phyloP scores from a whole-genome alignment of 2,329 filamentous ascomycete genomes.

The Colletotrichum agaves region DNA sequence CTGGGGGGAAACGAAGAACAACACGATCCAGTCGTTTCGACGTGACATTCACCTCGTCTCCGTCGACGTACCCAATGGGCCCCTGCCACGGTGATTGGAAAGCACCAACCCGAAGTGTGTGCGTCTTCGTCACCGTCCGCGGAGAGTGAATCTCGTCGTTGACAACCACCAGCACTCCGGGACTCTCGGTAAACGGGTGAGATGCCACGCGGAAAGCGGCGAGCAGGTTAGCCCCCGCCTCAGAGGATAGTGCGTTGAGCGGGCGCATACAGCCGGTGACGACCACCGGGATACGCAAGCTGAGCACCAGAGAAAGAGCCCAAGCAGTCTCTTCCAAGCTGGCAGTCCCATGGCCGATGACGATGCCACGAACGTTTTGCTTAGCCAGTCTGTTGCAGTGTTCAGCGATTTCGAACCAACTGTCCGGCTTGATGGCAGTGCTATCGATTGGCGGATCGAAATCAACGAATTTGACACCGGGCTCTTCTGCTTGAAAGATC shows the following conservation, averaged over 20 bases:
- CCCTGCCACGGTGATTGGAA: slow-evolving; percentile 12
- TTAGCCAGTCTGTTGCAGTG: background rate
- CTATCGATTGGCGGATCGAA: slow-evolving; percentile 15
- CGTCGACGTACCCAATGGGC: background rate
- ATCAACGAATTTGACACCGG: background rate
- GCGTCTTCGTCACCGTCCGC: slow-evolving; percentile 16
- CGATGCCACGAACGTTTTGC: background rate
- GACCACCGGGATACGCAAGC: background rate
- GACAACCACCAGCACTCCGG: slow-evolving; percentile 13
- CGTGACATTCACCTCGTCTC: background rate
- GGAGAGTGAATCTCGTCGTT: slow-evolving; percentile 26
- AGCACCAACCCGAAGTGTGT: slow-evolving; percentile 19
- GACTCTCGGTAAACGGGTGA: background rate
- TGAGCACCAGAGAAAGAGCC: slow-evolving; percentile 7
- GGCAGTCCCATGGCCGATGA: slow-evolving; percentile 28
- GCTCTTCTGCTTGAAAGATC: background rate
- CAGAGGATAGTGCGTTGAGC: slow-evolving; percentile 12
- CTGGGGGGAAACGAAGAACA: background rate
- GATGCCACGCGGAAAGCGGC: slow-evolving; percentile 22
- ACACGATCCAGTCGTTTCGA: background rate
- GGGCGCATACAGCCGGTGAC: slow-evolving; percentile 22
- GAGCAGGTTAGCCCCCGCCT: slow-evolving; percentile 19
- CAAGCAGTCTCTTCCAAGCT: slow-evolving; percentile 28
- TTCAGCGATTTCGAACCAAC: slow-evolving; percentile 4
- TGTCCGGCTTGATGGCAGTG: background rate